Evolutionary conservation across 225 moss, liverwort and hornwort genomes (phyloP).

Genomic region (Marchantia polymorpha): DNA sequence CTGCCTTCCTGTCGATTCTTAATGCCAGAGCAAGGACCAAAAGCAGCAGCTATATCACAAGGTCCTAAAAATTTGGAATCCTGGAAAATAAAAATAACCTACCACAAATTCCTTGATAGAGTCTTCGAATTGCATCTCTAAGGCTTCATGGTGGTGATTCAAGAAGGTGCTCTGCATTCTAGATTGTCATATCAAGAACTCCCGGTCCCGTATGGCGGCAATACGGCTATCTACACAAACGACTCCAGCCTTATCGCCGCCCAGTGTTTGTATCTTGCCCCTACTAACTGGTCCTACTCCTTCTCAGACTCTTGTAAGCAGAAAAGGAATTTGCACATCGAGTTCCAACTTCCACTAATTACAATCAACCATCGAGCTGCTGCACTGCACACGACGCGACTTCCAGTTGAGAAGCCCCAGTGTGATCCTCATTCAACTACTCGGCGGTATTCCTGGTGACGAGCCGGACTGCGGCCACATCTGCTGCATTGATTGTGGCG

Average conservation of each 20-base stretch:
- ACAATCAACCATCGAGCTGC: slow-evolving; percentile 17
- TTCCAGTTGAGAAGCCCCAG: background rate
- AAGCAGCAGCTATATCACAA: slow-evolving; percentile 31
- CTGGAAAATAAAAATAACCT: slow-evolving; percentile 11
- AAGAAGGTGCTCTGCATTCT: slow-evolving; percentile 9
- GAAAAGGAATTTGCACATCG: slow-evolving; percentile 14
- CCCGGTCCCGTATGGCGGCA: slow-evolving; percentile 1
- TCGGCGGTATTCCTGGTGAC: slow-evolving; percentile 73
- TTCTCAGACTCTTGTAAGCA: background rate
- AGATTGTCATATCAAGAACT: background rate
- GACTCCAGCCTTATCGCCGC: slow-evolving; percentile 10
- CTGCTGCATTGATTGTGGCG: slow-evolving; percentile 77
- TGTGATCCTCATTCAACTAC: slow-evolving; percentile 35
- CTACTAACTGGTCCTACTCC: background rate
- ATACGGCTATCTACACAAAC: slow-evolving; percentile 10
- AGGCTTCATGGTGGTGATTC: background rate
- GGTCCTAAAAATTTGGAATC: slow-evolving; percentile 26
- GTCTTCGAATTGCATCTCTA: slow-evolving; percentile 20
- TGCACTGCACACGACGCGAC: slow-evolving; percentile 6
- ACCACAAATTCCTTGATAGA: slow-evolving; percentile 19
- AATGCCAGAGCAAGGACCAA: slow-evolving; percentile 30
- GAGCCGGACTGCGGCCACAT: slow-evolving; percentile 78
- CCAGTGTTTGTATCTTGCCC: background rate
- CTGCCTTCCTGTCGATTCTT: slow-evolving; percentile 12
- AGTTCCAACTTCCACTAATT: slow-evolving; percentile 15